Percentiles rank a stretch among this genome's conserved stretches.
Conservation (phyloP, 2,329 filamentous ascomycete species). For the Ceratocystis harringtonii region DNA sequence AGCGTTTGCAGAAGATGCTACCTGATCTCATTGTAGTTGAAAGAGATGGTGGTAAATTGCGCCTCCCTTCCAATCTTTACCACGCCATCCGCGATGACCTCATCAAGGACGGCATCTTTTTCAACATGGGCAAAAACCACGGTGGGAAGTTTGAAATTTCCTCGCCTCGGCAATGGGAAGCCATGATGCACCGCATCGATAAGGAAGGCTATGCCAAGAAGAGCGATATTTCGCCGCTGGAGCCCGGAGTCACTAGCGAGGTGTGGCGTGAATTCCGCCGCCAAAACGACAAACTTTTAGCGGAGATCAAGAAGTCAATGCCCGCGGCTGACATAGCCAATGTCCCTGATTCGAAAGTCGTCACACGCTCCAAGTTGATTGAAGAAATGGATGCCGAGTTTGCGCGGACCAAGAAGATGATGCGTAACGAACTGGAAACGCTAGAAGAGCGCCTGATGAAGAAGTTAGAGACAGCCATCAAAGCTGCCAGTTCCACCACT, state of each 20-base stretch:
- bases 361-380: slow-evolving; percentile 37
- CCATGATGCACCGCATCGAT: slow-evolving; percentile 30
- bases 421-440: slow-evolving; percentile 28
- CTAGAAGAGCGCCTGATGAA: slow-evolving; percentile 25
- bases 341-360: slow-evolving; percentile 23
- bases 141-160: slow-evolving; percentile 26
- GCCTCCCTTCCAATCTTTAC: slow-evolving; percentile 46
- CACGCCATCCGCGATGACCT: slow-evolving; percentile 44
- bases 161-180: slow-evolving; percentile 34
- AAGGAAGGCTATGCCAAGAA: slow-evolving; percentile 21
- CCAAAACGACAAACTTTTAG: slow-evolving; percentile 24
- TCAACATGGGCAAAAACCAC: slow-evolving; percentile 31
- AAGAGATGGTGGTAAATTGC: slow-evolving; percentile 35
- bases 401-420: slow-evolving; percentile 26
- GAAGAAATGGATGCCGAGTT: slow-evolving; percentile 29
- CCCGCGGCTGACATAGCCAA: slow-evolving; percentile 12
- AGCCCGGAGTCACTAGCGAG: slow-evolving; percentile 24
- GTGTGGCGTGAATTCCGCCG: slow-evolving; percentile 22
- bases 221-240: slow-evolving; percentile 2
- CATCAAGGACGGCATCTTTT: slow-evolving; percentile 31
- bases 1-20: slow-evolving; percentile 34
- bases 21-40: slow-evolving; percentile 44
- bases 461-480: slow-evolving; percentile 20
- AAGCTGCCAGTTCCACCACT: background rate
- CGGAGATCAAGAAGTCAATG: slow-evolving; percentile 24